Evolutionary conservation across 2,329 filamentous ascomycete genomes (phyloP).

Genomic region (Tolypocladium ovalisporum): DNA sequence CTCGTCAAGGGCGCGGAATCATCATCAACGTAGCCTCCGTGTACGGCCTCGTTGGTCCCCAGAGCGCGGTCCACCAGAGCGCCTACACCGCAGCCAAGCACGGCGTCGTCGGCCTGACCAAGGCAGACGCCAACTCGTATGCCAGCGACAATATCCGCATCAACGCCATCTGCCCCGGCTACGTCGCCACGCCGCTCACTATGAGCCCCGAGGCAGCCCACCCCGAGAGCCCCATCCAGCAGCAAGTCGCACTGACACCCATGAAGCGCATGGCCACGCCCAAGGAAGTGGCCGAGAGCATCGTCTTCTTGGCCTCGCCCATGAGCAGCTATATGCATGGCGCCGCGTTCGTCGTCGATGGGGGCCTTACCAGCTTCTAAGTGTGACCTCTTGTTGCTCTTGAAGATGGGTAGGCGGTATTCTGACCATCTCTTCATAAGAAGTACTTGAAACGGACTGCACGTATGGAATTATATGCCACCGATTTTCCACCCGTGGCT

Average conservation of each 20-base stretch:
- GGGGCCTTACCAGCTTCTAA: slow-evolving; percentile 22
- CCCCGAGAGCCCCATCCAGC: slow-evolving; percentile 17
- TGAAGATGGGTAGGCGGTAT: background rate
- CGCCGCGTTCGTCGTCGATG: slow-evolving; percentile 33
- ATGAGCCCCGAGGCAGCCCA: slow-evolving; percentile 11
- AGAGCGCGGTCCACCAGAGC: slow-evolving; percentile 23
- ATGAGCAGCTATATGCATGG: slow-evolving; percentile 44
- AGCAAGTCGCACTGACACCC: slow-evolving; percentile 32
- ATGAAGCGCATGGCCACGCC: slow-evolving; percentile 33
- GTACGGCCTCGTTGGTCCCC: slow-evolving; percentile 33
- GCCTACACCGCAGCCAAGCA: slow-evolving; percentile 43
- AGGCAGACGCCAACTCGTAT: slow-evolving; percentile 42
- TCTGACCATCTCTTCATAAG: background rate
- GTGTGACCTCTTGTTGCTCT: background rate
- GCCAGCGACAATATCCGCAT: slow-evolving; percentile 40
- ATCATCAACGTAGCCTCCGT: slow-evolving; percentile 46
- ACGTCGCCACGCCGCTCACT: slow-evolving; percentile 30
- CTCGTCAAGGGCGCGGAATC: slow-evolving; percentile 30
- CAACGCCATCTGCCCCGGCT: slow-evolving; percentile 50
- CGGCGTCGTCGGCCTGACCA: slow-evolving; percentile 40
- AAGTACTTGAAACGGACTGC: background rate
- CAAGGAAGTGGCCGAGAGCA: slow-evolving; percentile 43
- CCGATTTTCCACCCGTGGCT: background rate
- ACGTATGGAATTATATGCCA: background rate
- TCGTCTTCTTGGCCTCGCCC: slow-evolving; percentile 38